Evolutionary conservation across 345 rosid species (phyloP), one percentile per base, ranked within the genome.

Genomic region (Populus euphratica): DNA sequence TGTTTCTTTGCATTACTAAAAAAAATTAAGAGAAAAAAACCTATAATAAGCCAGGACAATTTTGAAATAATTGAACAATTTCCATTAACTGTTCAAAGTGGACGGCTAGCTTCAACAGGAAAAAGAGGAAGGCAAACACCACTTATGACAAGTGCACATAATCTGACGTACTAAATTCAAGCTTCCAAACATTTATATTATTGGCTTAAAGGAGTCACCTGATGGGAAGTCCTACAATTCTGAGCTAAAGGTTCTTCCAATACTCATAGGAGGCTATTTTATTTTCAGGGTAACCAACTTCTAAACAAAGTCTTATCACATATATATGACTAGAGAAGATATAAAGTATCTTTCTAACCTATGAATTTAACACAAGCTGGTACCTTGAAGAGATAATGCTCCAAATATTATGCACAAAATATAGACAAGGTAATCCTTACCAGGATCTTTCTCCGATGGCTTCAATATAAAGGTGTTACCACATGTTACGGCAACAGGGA

Each of bases 371-470:
- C 38, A 12, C 47, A 21, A 8, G 35, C 13, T 11, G 38, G 74
- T 33, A 39, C 14, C 18, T 38, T 61, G 25, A 61, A 47, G 39
- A 62, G 50, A 20, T 73, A 33, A 33, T 33, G 20, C 18, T 25
- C 23, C 76, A 5, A 52, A 52, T n/a, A 21, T 52, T 18, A 27
- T 75, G 43, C 43, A 75, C 36, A 43, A 43, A 8, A 8, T 8
- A 43, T 7, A 35, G n/a, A 49, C 56, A 74, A 73, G 61, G 56
- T 49, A 35, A 68, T 17, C 75, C 81, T 86, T 76, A 91, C 99
- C 99, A 7, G 99, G 99, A 85, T 93, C 99, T 84, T 95, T 95
- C 84, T 95, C 99, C 3, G 99, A 93, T 82, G 98, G 99, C 92
- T 95, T 95, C 69, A 93, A 83, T 76, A 95, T 83, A 89, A 83